Evolutionary conservation across 345 rosid genomes (phyloP).

Genomic region (Microcos paniculata): DNA sequence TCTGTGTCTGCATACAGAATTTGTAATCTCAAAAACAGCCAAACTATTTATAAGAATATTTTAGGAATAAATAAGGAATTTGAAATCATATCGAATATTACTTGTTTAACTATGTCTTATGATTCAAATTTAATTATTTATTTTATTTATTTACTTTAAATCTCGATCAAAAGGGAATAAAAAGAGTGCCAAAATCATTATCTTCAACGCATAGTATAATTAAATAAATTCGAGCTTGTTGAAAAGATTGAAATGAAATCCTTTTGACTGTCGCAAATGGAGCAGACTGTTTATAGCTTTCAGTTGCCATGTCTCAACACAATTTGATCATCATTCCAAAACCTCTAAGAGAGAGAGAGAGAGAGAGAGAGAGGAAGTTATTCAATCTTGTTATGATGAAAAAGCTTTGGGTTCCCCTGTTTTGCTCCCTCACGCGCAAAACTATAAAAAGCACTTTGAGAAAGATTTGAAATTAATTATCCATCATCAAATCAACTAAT

Average conservation of each 20-base stretch:
- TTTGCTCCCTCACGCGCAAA: background rate
- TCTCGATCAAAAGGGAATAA: background rate
- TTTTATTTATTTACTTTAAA: too few relatives aligned
- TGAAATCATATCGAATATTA: too few relatives aligned
- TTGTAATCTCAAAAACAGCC: too few relatives aligned
- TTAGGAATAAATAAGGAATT: too few relatives aligned
- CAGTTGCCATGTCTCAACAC: constrained; percentile 1
- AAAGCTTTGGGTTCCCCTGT: background rate
- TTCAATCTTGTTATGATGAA: background rate
- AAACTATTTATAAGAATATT: too few relatives aligned
- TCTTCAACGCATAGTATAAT: background rate
- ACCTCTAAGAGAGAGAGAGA: background rate
- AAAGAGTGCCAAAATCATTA: background rate
- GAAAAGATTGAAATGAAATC: background rate
- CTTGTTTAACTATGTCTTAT: too few relatives aligned
- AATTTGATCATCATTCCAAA: background rate
- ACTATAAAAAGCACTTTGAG: background rate
- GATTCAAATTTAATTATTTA: too few relatives aligned
- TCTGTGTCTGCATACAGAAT: too few relatives aligned
- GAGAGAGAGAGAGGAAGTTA: background rate
- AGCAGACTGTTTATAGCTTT: background rate
- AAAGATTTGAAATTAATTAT: background rate
- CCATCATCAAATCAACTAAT: background rate
- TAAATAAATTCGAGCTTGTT: background rate
- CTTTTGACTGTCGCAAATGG: background rate